These are phyloP conservation scores for Cryptococcus deneoformans DNA, from an alignment of 1,284 basidiomycete species.

Conservation along the genomic window DNA sequence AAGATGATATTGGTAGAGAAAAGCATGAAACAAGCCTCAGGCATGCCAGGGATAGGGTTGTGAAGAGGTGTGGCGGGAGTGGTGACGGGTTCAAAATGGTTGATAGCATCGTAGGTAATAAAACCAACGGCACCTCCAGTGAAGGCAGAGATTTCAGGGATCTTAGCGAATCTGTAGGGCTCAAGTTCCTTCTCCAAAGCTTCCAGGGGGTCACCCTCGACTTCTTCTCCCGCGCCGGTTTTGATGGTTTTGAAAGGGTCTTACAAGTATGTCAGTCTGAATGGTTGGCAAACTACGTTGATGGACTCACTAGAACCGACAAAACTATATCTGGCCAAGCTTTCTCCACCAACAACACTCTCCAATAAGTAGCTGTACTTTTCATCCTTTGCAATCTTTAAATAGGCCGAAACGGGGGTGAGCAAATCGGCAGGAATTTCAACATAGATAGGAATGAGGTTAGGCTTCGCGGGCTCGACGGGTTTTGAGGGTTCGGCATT, in stretches of 20 bases:
- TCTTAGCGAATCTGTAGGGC: constrained; percentile 82
- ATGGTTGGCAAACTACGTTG: constrained; percentile 7
- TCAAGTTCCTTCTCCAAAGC: constrained; percentile 83
- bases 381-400: constrained; percentile 86
- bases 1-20: constrained; percentile 93
- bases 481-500: constrained; percentile 1
- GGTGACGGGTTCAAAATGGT: constrained; percentile 96
- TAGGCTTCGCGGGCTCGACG: too few relatives aligned
- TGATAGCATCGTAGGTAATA: constrained; percentile 93
- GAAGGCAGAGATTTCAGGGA: constrained; percentile 84
- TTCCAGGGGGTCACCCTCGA: constrained; percentile 81
- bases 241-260: constrained; percentile 91
- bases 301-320: constrained; percentile 76
- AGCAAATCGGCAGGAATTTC: constrained; percentile 93
- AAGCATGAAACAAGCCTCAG: constrained; percentile 96
- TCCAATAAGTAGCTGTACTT: constrained; percentile 92
- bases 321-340: constrained; percentile 90
- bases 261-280: constrained; percentile 34
- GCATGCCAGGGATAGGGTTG: constrained; percentile 75
- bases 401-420: constrained; percentile 96
- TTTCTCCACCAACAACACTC: constrained; percentile 87
- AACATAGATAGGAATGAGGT: constrained; percentile 75
- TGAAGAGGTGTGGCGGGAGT: constrained; percentile 60
- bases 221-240: constrained; percentile 79
- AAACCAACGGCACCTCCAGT: constrained; percentile 94